A percentile compares a stretch with the other conserved stretches of the same genome.
These are phyloP conservation scores for Hypoxylon fuscum DNA, from an alignment of 495 filamentous ascomycete genomes.

Conservation along the genomic window DNA sequence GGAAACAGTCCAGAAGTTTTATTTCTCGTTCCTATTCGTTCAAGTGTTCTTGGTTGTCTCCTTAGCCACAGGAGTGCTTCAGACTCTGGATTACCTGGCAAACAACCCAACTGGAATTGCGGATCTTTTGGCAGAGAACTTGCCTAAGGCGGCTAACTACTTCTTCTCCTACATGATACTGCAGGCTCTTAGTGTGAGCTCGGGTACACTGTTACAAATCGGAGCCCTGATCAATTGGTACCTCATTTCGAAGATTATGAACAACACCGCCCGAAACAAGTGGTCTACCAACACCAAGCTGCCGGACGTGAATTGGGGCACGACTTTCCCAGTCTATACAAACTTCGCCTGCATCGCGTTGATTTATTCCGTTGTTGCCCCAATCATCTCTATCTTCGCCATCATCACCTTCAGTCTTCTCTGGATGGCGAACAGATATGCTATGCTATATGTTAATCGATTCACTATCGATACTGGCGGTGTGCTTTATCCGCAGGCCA, in stretches of 20 bases:
- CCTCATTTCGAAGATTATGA: slow-evolving; percentile 76
- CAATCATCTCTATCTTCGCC: slow-evolving; percentile 92
- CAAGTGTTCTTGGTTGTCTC: slow-evolving; percentile 95
- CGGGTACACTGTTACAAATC: slow-evolving; percentile 89
- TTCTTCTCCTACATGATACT: slow-evolving; percentile 99
- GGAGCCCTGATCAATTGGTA: slow-evolving; percentile 81
- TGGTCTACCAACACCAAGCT: slow-evolving; percentile 85
- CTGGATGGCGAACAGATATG: slow-evolving; percentile 96
- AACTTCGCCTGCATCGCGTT: slow-evolving; percentile 93
- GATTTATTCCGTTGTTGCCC: slow-evolving; percentile 90
- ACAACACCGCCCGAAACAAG: slow-evolving; percentile 88
- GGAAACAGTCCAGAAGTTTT: slow-evolving; percentile 87
- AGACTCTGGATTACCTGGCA: slow-evolving; percentile 70
- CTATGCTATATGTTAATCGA: slow-evolving; percentile 93
- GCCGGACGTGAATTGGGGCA: slow-evolving; percentile 85
- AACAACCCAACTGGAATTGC: slow-evolving; percentile 67
- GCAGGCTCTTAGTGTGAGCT: slow-evolving; percentile 88
- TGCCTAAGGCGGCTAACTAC: slow-evolving; percentile 92
- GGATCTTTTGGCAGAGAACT: slow-evolving; percentile 76
- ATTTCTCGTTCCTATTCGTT: slow-evolving; percentile 94
- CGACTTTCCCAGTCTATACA: slow-evolving; percentile 94
- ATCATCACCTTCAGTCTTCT: slow-evolving; percentile 93
- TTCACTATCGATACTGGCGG: slow-evolving; percentile 93
- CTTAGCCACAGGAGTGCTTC: slow-evolving; percentile 80
- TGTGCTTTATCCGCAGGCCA: slow-evolving; percentile 87